phyloP scores from a whole-genome alignment of 371 early-diverging fungal genomes.

The Zychaea mexicana region DNA sequence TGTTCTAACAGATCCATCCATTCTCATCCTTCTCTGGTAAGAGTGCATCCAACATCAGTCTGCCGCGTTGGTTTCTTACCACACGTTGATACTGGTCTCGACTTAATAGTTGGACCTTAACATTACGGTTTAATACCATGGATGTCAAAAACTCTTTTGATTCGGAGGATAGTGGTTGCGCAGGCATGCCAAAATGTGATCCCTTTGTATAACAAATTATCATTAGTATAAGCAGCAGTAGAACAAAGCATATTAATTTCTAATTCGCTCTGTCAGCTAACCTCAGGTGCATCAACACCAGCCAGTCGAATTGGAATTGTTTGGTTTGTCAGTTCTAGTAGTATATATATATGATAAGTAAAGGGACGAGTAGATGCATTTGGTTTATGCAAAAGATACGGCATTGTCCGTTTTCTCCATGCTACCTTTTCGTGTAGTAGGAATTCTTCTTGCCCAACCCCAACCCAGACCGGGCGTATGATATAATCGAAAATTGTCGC shows the following conservation, averaged over 20 bases:
- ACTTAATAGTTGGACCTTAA: conserved; percentile 53
- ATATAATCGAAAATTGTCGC: conserved; percentile 64
- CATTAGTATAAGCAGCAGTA: no score
- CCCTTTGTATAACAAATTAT: conserved; percentile 21
- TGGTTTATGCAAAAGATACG: background rate
- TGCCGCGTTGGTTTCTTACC: conserved; percentile 31
- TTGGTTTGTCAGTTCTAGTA: conserved; percentile 55
- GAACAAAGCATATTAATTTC: no score
- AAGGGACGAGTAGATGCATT: background rate
- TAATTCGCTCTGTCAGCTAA: conserved; percentile 9
- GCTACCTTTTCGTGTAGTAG: conserved; percentile 42
- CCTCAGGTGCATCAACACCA: conserved; percentile 84
- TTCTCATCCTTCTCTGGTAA: background rate
- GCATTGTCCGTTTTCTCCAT: background rate
- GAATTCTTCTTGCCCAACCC: conserved; percentile 57
- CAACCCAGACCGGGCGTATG: conserved; percentile 66
- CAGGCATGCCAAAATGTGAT: conserved; percentile 74
- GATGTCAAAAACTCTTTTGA: conserved; percentile 59
- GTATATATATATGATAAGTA: background rate
- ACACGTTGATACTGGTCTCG: conserved; percentile 75
- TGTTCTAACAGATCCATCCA: no score
- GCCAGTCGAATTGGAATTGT: conserved; percentile 72
- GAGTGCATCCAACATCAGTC: background rate
- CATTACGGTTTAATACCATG: conserved; percentile 47
- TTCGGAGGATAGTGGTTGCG: conserved; percentile 69